Base-by-base conservation (phyloP, 768 basidiomycete species). In the Cyclocybe cylindracea region DNA sequence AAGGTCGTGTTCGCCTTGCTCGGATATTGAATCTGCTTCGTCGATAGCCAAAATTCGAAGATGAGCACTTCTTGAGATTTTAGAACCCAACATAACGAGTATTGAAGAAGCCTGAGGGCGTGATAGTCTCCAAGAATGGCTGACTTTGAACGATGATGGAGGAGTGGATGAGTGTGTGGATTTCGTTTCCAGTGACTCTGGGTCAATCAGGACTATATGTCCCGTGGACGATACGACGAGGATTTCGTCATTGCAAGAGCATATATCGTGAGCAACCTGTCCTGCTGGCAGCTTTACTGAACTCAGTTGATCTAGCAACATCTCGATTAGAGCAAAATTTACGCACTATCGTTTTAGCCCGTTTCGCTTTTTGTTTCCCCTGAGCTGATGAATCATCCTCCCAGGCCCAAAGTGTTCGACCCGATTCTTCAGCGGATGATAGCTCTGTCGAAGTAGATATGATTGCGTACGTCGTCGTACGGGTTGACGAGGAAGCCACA, bases 341-440 rank as follows among this genome's bases (percentile, higher is more conserved):
- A 74, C 84, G 51, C 61, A 86, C 82, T 56, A 77, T 62, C 35
- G 70, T 61, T 48, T 60, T 59, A 19, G 48, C 60, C 38, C 46
- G 42, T 39, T 59, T 62, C 33, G 39, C 41, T 49, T 62, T 58
- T 56, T 59, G 53, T 18, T 56, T 60, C 14, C 55, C 59, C n/a
- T 54, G 42, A n/a, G 54, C 56, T 24, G 60, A 50, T n/a, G 79
- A 51, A 50, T 71, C 72, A 59, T 86, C 80, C 57, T 71, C 77
- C 84, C 87, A 87, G 49, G 73, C 70, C 79, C 84, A 86, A 44
- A 89, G 68, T 0, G 78, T 82, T 43, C 78, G 74, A 5, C 77
- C 78, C 39, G 66, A 64, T 16, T 76, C 70, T 18, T 77, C 71
- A 36, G 56, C 38, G 33, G 66, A 50, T 1, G 61, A 33, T 3